Percentiles rank a stretch among this genome's conserved stretches.
phyloP scores from a whole-genome alignment of 495 filamentous ascomycete species.

The Umbilicaria muhlenbergii region DNA sequence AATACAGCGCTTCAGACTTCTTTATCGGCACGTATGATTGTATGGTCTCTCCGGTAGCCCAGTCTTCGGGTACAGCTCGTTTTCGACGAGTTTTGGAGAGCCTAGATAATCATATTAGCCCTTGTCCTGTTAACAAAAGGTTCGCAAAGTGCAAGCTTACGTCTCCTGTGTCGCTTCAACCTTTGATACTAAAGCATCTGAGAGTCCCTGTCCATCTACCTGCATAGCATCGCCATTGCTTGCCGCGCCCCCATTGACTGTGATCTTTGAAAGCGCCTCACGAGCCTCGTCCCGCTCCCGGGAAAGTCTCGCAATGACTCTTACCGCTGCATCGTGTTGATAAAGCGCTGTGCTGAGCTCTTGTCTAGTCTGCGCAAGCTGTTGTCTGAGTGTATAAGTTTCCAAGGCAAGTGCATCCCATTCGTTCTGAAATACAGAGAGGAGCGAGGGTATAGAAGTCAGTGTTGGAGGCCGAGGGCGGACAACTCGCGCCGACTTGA shows the following conservation, averaged over 20 bases:
- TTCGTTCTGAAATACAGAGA: conserved; percentile 94
- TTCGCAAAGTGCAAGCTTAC: conserved; percentile 30
- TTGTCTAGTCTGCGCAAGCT: conserved; percentile 76
- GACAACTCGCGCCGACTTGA: conserved; percentile 69
- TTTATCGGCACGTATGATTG: conserved; percentile 44
- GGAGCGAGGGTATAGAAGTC: conserved; percentile 91
- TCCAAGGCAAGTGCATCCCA: conserved; percentile 92
- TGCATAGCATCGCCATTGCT: conserved; percentile 75
- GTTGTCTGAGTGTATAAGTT: conserved; percentile 74
- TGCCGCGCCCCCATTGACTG: conserved; percentile 37
- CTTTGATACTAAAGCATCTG: conserved; percentile 54
- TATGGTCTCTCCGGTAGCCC: conserved; percentile 64
- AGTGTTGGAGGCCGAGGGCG: conserved; percentile 84
- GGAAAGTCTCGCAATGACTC: conserved; percentile 81
- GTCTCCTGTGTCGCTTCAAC: conserved; percentile 62
- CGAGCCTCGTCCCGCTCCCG: conserved; percentile 84
- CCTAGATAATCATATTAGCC: conserved; percentile 28
- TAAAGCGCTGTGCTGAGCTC: conserved; percentile 89
- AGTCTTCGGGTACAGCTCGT: conserved; percentile 67
- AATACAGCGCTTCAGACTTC: conserved; percentile 46
- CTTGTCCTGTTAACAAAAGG: conserved; percentile 1
- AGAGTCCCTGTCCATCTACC: conserved; percentile 59
- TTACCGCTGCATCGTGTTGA: conserved; percentile 85
- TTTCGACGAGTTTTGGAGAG: conserved; percentile 76
- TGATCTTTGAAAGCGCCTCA: conserved; percentile 78